Evolutionary conservation across 164 flowering plant species (phyloP).

Genomic region (Macadamia integrifolia): DNA sequence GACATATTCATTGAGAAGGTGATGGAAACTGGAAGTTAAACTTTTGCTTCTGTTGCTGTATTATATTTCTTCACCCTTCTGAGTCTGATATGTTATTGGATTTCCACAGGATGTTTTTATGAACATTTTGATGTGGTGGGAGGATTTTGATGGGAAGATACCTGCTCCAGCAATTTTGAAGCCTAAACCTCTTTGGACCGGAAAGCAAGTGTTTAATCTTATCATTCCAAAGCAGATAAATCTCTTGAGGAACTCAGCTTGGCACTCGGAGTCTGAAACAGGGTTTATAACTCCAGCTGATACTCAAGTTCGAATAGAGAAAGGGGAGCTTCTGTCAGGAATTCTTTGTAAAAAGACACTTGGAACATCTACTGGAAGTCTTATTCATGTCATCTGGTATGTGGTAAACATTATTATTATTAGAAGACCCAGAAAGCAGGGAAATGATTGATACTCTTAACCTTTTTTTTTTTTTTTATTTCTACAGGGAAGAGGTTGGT

Average conservation of each 20-base stretch:
- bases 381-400: conserved; percentile 97
- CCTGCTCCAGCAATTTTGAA: conserved; percentile 93
- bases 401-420: neutral
- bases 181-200: conserved; percentile 98
- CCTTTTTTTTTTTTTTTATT: neutral
- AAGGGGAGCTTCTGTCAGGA: conserved; percentile 88
- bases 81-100: neutral
- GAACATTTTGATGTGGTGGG: conserved; percentile 99
- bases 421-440: too few species aligned
- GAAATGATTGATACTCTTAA: neutral
- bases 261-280: conserved; percentile 84
- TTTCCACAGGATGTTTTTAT: conserved; percentile 83
- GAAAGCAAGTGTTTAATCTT: conserved; percentile 95
- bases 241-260: conserved; percentile 74
- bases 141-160: conserved; percentile 97
- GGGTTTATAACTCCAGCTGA: conserved; percentile 91
- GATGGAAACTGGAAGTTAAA: neutral
- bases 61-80: neutral
- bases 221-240: conserved; percentile 97
- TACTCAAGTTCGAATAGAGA: conserved; percentile 84
- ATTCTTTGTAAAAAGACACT: conserved; percentile 94
- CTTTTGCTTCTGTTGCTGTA: neutral
- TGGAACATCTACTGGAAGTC: conserved; percentile 96
- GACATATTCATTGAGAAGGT: conserved; percentile 98
- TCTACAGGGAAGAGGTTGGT: conserved; percentile 95